phyloP scores from a whole-genome alignment of 2,329 filamentous ascomycete species.

The Pseudocercospora fuligena region DNA sequence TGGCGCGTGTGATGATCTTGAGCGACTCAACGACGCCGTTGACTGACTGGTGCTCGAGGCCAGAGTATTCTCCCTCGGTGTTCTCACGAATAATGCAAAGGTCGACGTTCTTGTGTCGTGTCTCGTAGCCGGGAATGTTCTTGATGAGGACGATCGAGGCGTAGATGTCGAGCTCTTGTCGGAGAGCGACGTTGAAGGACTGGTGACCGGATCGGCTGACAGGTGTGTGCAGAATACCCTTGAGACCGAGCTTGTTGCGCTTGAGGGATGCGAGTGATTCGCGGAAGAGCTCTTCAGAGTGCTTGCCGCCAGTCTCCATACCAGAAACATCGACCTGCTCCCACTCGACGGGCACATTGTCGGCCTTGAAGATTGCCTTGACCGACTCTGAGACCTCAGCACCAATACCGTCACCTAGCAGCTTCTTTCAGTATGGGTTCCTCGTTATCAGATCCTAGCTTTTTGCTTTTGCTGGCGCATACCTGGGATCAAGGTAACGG shows the following conservation, averaged over 20 bases:
- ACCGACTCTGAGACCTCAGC: slow-evolving; percentile 97
- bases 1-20: slow-evolving; percentile 99
- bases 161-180: slow-evolving; percentile 99
- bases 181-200: slow-evolving; percentile 98
- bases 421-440: slow-evolving; percentile 22
- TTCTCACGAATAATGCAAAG: slow-evolving; percentile 99
- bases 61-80: slow-evolving; percentile 99
- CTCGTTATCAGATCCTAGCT: slow-evolving; percentile 27
- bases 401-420: slow-evolving; percentile 85
- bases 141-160: slow-evolving; percentile 97
- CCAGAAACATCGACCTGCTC: slow-evolving; percentile 97
- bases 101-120: slow-evolving; percentile 95
- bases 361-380: slow-evolving; percentile 99
- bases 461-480: slow-evolving; percentile 39
- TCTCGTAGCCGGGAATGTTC: slow-evolving; percentile 99
- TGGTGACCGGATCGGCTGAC: slow-evolving; percentile 96
- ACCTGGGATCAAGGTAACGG: slow-evolving; percentile 96
- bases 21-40: slow-evolving; percentile 96
- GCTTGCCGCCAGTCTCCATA: slow-evolving; percentile 80
- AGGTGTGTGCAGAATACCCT: slow-evolving; percentile 98
- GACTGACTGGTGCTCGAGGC: slow-evolving; percentile 97
- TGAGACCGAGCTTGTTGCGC: slow-evolving; percentile 98
- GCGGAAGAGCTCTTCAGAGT: slow-evolving; percentile 92
- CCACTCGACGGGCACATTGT: slow-evolving; percentile 98
- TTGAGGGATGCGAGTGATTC: slow-evolving; percentile 93